Evolutionary conservation across 768 basidiomycete species (phyloP), one percentile per base, ranked within the genome.

Genomic region (Candolleomyces efflorescens): DNA sequence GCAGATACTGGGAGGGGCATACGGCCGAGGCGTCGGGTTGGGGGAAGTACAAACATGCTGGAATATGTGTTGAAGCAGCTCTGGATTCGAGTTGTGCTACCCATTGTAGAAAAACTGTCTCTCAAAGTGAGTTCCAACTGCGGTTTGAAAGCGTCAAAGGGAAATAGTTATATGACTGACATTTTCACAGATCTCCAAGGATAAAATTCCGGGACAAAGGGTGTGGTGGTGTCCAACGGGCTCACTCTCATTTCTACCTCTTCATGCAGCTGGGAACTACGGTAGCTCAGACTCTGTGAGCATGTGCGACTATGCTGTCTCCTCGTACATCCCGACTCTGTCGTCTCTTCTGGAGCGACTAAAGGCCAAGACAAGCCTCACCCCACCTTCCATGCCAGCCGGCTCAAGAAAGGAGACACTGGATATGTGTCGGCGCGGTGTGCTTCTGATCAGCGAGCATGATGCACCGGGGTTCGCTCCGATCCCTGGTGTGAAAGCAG

Each of bases 251-350:
- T 68, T 73, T 26, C 54, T 76, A 23, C 75, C 75, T 5, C 62
- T 77, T 13, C 76, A 77, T 13, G 73, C 73, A 1, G 76, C 76
- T 45, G 66, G 69, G 4, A 63, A 67, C 2, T 75, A 73, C 36
- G 51, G 53, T 52, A 55, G 22, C 3, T 20, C 24, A 23, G 49
- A 56, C 12, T 24, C 38, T 2, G 18, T 22, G 24, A 53, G 52
- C 22, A 15, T 62, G 7, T 53, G 54, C 10, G 61, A 65, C 44
- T 63, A 47, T 38, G 62, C 53, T 5, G 48, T 63, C 18, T 67
- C 65, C 2, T 65, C 66, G 26, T 67, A 65, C 58, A 64, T 57
- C 26, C 46, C 65, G 18, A 58, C 56, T n/a, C 17, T 65, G 3
- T 24, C 41, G 37, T 65, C 13, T 3, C 63, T 15, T 24, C 57